These are phyloP conservation scores for Graphilbum fragrans DNA, from an alignment of 2,329 filamentous ascomycete species.

Conservation along the genomic window DNA sequence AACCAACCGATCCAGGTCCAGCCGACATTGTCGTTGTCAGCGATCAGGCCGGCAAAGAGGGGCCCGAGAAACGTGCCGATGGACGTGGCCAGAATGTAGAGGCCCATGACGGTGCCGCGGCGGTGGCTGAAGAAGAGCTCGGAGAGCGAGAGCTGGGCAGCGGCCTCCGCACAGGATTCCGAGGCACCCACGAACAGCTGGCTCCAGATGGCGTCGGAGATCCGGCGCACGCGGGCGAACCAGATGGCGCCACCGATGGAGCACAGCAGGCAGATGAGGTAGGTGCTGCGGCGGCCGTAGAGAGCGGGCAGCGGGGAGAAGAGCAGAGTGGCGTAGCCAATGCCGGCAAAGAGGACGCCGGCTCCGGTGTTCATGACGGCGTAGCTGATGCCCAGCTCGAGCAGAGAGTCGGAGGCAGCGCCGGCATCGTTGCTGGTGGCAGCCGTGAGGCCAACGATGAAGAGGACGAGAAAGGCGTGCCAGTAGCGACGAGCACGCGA, in stretches of 20 bases:
- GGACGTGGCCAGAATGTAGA: slow-evolving; percentile 9
- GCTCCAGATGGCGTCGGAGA: slow-evolving; percentile 1
- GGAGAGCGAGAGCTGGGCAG: slow-evolving; percentile 17
- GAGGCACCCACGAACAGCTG: slow-evolving; percentile 5
- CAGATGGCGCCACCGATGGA: slow-evolving; percentile 1
- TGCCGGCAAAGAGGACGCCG: slow-evolving; percentile 20
- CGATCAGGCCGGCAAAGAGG: slow-evolving; percentile 3
- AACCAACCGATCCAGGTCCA: slow-evolving; percentile 23
- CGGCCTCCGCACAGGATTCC: slow-evolving; percentile 2
- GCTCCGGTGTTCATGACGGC: slow-evolving; percentile 13
- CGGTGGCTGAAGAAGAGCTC: slow-evolving; percentile 46
- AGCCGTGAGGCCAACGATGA: slow-evolving; percentile 13
- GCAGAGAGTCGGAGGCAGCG: neutral
- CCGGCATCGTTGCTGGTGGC: slow-evolving; percentile 5
- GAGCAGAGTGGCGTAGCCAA: slow-evolving; percentile 21
- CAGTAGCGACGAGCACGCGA: slow-evolving; percentile 17
- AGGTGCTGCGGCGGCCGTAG: slow-evolving; percentile 34
- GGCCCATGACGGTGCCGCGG: slow-evolving; percentile 23
- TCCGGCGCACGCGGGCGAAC: neutral
- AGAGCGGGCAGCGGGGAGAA: slow-evolving; percentile 18
- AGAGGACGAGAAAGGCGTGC: slow-evolving; percentile 20
- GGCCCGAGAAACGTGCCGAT: slow-evolving; percentile 2
- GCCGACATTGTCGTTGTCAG: slow-evolving; percentile 2
- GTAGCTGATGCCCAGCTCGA: slow-evolving; percentile 12
- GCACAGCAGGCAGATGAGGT: slow-evolving; percentile 45